phyloP scores from a whole-genome alignment of 306 rosid genomes.

The Ammopiptanthus mongolicus region DNA sequence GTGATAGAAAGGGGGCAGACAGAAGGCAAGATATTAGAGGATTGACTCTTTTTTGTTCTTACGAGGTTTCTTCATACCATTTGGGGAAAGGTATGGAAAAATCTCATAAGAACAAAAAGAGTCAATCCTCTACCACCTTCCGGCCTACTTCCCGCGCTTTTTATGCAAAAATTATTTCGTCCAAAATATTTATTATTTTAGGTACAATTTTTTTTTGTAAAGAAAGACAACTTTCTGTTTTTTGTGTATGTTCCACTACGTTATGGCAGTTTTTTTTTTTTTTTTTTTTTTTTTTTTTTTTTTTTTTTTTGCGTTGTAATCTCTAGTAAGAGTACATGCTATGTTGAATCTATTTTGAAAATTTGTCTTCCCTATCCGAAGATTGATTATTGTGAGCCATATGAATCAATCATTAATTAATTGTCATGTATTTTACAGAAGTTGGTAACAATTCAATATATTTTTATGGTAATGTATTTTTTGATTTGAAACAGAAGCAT shows the following conservation, averaged over 20 bases:
- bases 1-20: not conserved
- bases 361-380: not conserved
- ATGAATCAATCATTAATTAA: not conserved
- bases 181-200: not conserved
- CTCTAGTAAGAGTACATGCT: not conserved
- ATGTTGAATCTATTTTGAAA: not conserved
- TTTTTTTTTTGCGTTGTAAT: too few species aligned
- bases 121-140: not conserved
- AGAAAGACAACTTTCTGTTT: not conserved
- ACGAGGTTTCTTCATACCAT: not conserved
- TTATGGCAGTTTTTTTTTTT: too few species aligned
- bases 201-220: not conserved
- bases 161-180: not conserved
- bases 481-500: not conserved
- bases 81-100: not conserved
- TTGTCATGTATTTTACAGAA: not conserved
- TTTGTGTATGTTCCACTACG: not conserved
- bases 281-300: too few species aligned
- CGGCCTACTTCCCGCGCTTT: not conserved
- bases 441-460: not conserved
- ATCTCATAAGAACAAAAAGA: not conserved
- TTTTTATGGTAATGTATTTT: not conserved
- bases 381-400: not conserved
- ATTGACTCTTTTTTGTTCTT: not conserved
- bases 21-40: not conserved